Base-by-base conservation (phyloP, 176 grass and related monocot genomes). In the Avena insularis region DNA sequence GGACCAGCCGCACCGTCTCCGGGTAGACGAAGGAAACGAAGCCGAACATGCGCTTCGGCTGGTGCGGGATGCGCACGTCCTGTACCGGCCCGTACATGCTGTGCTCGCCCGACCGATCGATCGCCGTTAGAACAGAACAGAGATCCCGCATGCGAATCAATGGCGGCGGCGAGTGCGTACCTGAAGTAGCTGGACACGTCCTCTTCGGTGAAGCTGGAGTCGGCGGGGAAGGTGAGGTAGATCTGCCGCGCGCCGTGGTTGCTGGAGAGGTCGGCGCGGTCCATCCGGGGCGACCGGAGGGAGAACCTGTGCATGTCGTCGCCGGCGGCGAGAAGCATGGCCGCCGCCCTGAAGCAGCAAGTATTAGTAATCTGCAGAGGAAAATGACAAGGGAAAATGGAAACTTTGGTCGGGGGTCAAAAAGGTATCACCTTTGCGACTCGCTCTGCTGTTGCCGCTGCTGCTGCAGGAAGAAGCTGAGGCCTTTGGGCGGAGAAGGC, bases 101-200 rank as follows among this genome's bases (percentile, higher is more conserved):
- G 40, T 43, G 6, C 40, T 5, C 40, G 40, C 40, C 6, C 40
- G 40, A 43, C 40, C 40, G 6, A 43, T 43, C 40, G 40, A 43
- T 7, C 40, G 40, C 5, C 40, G 40, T 43, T 43, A 43, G 40
- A 43, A 43, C 40, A 43, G 40, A 43, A 43, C 0, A 43, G 40
- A 43, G 40, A 43, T 5, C 40, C 40, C 40, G 40, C 40, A 43
- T 43, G 6, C 6, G 40, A 43, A 43, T 43, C 40, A 55, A 77
- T 33, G 5, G 71, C 21, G 5, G 71, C 21, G 69, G 69, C 55
- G 31, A 11, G 45, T 40, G 21, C 46, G 54, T 78, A 97, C 95
- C 95, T 94, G 91, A 97, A 97, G 89, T 97, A 97, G 87, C 88
- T 93, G 36, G 89, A 94, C 7, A 94, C 91, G 49, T 97, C 92